phyloP scores from a whole-genome alignment of 2,329 filamentous ascomycete species.

The Aspergillus fructus region DNA sequence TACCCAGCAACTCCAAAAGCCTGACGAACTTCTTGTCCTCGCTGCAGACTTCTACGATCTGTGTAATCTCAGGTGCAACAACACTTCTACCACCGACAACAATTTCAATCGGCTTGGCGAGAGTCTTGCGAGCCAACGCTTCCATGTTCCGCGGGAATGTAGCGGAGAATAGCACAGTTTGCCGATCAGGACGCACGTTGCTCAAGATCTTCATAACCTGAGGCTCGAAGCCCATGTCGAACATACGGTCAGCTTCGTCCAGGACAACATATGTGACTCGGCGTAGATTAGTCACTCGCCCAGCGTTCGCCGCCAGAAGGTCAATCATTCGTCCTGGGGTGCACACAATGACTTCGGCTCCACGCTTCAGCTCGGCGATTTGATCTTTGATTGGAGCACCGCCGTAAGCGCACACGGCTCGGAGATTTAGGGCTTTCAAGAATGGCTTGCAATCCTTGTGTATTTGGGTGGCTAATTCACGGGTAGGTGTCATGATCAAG shows the following conservation, averaged over 20 bases:
- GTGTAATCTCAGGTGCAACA: conserved; percentile 73
- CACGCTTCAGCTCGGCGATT: conserved; percentile 92
- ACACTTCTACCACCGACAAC: conserved; percentile 81
- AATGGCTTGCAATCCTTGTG: conserved; percentile 94
- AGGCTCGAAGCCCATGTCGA: conserved; percentile 98
- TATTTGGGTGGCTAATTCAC: conserved; percentile 91
- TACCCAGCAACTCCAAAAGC: conserved; percentile 80
- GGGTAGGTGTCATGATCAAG: conserved; percentile 88
- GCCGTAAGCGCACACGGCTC: conserved; percentile 89
- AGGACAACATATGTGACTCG: conserved; percentile 92
- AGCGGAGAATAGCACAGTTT: conserved; percentile 93
- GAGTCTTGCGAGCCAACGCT: conserved; percentile 80
- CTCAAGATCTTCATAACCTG: conserved; percentile 96
- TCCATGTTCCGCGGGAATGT: conserved; percentile 96
- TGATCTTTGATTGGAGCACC: conserved; percentile 96
- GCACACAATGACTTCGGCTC: conserved; percentile 91
- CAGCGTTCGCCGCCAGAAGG: conserved; percentile 86
- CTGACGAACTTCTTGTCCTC: conserved; percentile 82
- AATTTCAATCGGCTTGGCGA: conserved; percentile 85
- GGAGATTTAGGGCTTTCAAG: conserved; percentile 78
- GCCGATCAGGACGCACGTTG: conserved; percentile 86
- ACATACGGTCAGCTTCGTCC: conserved; percentile 98
- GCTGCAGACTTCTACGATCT: conserved; percentile 83
- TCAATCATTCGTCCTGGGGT: conserved; percentile 96
- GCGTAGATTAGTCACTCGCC: conserved; percentile 86